phyloP scores from a whole-genome alignment of 129 eudicot species.

The Saussurea involucrata region DNA sequence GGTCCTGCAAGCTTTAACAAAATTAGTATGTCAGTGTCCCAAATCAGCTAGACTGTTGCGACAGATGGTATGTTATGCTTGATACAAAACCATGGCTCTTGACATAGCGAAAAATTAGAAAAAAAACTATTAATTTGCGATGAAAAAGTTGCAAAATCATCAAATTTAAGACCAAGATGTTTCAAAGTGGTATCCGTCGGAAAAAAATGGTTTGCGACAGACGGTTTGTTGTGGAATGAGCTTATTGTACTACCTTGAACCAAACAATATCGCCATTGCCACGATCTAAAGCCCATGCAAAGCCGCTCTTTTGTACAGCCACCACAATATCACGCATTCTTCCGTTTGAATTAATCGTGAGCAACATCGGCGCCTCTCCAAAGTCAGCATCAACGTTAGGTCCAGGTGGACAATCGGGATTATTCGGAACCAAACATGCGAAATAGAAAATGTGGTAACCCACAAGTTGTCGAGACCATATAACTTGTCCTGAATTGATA shows the following conservation, averaged over 20 bases:
- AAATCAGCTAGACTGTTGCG: no score
- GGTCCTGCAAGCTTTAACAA: slow-evolving; percentile 58
- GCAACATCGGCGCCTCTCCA: slow-evolving; percentile 71
- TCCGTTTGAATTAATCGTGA: slow-evolving; percentile 27
- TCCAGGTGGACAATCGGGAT: slow-evolving; percentile 60
- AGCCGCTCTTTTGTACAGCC: slow-evolving; percentile 70
- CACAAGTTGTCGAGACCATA: slow-evolving; percentile 57
- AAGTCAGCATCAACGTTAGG: slow-evolving; percentile 63
- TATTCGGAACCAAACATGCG: slow-evolving; percentile 48
- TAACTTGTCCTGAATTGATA: slow-evolving; percentile 34
- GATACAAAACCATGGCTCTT: no score
- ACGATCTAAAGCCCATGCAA: slow-evolving; percentile 64
- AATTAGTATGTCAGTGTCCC: no score
- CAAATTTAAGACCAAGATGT: background rate
- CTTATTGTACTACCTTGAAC: slow-evolving; percentile 39
- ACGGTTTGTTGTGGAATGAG: background rate
- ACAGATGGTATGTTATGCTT: no score
- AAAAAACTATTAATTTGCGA: no score
- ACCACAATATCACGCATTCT: slow-evolving; percentile 37
- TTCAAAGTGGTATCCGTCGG: background rate
- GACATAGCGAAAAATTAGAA: no score
- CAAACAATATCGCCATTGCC: slow-evolving; percentile 47
- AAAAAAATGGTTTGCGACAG: no score
- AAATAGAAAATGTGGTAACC: slow-evolving; percentile 61
- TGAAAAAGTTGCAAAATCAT: no score